Evolutionary conservation across 2,329 filamentous ascomycete species (phyloP).

Genomic region (Sclerotinia nivalis): DNA sequence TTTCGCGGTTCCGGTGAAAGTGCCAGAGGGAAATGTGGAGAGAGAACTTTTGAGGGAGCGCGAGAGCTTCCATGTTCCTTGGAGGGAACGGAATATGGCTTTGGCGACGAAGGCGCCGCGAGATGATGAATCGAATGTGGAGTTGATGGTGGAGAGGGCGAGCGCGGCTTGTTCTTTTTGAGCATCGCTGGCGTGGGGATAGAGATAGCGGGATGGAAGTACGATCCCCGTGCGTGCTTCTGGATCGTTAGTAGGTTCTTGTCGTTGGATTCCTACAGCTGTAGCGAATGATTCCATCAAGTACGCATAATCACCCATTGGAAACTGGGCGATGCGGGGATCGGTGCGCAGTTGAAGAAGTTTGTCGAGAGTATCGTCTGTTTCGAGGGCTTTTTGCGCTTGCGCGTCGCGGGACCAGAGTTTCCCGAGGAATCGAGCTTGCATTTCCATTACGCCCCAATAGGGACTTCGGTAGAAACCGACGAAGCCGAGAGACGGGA

Average conservation of each 20-base stretch:
- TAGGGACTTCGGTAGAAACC: slow-evolving; percentile 84
- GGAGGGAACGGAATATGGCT: slow-evolving; percentile 69
- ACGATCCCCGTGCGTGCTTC: slow-evolving; percentile 45
- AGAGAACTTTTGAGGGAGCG: slow-evolving; percentile 56
- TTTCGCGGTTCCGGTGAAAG: slow-evolving; percentile 62
- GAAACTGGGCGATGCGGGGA: slow-evolving; percentile 64
- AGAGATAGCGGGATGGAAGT: slow-evolving; percentile 50
- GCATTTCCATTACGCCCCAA: slow-evolving; percentile 88
- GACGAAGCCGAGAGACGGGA: slow-evolving; percentile 72
- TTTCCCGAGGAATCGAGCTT: slow-evolving; percentile 66
- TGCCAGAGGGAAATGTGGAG: slow-evolving; percentile 62
- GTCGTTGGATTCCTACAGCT: slow-evolving; percentile 54
- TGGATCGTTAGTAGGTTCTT: slow-evolving; percentile 40
- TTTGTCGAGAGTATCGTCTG: slow-evolving; percentile 34
- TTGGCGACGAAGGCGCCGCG: slow-evolving; percentile 57
- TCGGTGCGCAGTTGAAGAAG: slow-evolving; percentile 38
- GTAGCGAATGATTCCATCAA: slow-evolving; percentile 70
- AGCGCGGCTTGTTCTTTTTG: slow-evolving; percentile 44
- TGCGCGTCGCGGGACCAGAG: slow-evolving; percentile 52
- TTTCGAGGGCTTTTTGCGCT: slow-evolving; percentile 34
- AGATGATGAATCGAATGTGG: slow-evolving; percentile 30
- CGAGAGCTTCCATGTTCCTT: slow-evolving; percentile 68
- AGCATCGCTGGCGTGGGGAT: slow-evolving; percentile 45
- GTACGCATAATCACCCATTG: slow-evolving; percentile 79
- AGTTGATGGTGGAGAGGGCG: slow-evolving; percentile 43